These are phyloP conservation scores for Fragaria nilgerrensis DNA, from an alignment of 306 rosid species.

Conservation along the genomic window DNA sequence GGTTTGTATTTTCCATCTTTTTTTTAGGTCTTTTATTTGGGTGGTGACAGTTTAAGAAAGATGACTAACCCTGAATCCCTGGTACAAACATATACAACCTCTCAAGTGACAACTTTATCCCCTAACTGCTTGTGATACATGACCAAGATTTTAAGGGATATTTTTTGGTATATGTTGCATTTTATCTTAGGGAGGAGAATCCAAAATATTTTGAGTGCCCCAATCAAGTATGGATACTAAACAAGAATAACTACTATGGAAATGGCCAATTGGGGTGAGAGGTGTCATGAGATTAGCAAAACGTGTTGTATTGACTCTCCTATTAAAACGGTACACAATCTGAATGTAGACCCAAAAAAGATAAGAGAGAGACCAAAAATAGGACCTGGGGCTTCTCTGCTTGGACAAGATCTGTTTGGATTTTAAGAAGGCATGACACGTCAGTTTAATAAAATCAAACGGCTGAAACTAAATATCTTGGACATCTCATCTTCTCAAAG, in stretches of 20 bases:
- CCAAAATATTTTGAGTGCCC: not conserved
- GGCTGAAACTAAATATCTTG: too few species aligned
- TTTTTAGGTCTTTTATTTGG: constrained; percentile 14
- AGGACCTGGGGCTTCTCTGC: too few species aligned
- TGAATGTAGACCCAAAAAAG: not conserved
- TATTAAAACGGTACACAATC: constrained; percentile 19
- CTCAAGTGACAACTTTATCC: constrained; percentile 22
- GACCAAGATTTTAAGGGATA: constrained; percentile 19
- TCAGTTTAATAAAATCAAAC: too few species aligned
- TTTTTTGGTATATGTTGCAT: constrained; percentile 5
- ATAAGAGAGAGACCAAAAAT: constrained; percentile 7
- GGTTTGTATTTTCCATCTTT: not conserved
- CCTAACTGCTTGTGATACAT: constrained; percentile 1
- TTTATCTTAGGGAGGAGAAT: not conserved
- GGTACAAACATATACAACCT: not conserved
- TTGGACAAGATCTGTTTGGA: too few species aligned
- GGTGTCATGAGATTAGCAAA: constrained; percentile 16
- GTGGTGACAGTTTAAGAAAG: constrained; percentile 24
- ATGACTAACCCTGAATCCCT: constrained; percentile 34
- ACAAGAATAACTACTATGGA: too few species aligned
- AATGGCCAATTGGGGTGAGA: constrained; percentile 1
- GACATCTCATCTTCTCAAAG: too few species aligned
- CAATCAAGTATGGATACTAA: not conserved
- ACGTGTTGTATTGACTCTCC: constrained; percentile 16
- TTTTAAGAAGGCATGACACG: too few species aligned